A percentile compares a stretch with the other conserved stretches of the same genome.
Conservation (phyloP, 768 basidiomycete genomes). For the Amyloporia xantha region DNA sequence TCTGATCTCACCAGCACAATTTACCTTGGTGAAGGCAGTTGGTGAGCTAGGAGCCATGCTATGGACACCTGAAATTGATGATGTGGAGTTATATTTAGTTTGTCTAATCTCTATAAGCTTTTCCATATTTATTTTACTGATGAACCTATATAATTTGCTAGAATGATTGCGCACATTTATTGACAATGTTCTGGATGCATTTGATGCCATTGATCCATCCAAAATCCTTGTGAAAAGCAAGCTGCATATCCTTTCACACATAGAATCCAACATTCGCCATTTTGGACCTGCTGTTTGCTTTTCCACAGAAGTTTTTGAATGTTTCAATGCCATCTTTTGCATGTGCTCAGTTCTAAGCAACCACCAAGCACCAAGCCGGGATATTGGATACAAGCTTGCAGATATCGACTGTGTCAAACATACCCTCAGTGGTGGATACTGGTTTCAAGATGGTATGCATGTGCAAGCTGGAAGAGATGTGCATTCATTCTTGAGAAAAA, state of each 20-base stretch:
- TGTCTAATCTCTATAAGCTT: no score
- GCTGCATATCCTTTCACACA: slow-evolving; percentile 28
- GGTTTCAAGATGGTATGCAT: no score
- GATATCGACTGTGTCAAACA: slow-evolving; percentile 27
- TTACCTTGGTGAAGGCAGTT: neutral
- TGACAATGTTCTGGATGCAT: slow-evolving; percentile 8
- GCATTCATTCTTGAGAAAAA: no score
- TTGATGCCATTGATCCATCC: slow-evolving; percentile 19
- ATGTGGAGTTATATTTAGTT: neutral
- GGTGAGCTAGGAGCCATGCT: neutral
- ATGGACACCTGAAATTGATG: neutral
- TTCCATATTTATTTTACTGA: no score
- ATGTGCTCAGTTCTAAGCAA: slow-evolving; percentile 33
- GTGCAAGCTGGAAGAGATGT: no score
- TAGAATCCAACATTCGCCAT: slow-evolving; percentile 21
- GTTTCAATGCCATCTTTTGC: slow-evolving; percentile 35
- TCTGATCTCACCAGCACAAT: neutral
- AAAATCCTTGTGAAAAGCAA: slow-evolving; percentile 26
- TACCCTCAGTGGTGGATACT: slow-evolving; percentile 5
- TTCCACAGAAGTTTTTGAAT: slow-evolving; percentile 32
- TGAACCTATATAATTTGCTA: no score
- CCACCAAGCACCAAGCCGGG: slow-evolving; percentile 35
- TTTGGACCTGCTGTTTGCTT: slow-evolving; percentile 28
- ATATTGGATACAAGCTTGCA: slow-evolving; percentile 30
- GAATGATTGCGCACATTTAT: no score